Percentiles rank a stretch among this genome's conserved stretches.
phyloP scores from a whole-genome alignment of 1,284 basidiomycete species.

The Rhodotorula sp. region DNA sequence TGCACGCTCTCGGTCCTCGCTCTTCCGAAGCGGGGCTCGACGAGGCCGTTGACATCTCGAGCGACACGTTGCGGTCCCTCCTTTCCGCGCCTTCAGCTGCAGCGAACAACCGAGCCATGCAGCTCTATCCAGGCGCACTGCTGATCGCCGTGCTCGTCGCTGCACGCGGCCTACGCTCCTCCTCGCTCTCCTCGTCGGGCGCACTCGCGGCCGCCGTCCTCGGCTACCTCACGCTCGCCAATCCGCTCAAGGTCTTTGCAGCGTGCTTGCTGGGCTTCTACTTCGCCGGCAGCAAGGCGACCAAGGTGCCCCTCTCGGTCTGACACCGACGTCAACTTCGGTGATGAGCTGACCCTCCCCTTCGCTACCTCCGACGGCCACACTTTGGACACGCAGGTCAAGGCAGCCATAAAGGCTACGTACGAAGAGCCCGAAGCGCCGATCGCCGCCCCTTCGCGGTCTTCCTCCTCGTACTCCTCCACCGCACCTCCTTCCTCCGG shows the following conservation, averaged over 20 bases:
- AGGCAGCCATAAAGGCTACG: conserved; percentile 62
- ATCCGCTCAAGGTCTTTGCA: conserved; percentile 67
- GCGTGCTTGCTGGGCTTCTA: conserved; percentile 74
- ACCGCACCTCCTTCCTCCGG: conserved; percentile 38
- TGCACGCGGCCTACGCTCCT: conserved; percentile 55
- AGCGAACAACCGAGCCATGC: not conserved
- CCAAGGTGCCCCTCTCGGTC: conserved; percentile 54
- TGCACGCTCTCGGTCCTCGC: too few relatives aligned
- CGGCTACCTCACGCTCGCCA: conserved; percentile 65
- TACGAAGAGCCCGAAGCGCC: conserved; percentile 63
- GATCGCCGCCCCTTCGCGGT: too few relatives aligned
- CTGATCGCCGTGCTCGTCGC: conserved; percentile 2
- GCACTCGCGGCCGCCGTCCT: conserved; percentile 73
- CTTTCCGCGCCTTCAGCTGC: not conserved
- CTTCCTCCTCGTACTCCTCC: not conserved
- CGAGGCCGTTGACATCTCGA: conserved; percentile 7
- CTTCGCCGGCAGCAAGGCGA: conserved; percentile 23
- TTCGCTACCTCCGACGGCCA: not conserved
- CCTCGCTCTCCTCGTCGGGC: conserved; percentile 57
- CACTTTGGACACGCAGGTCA: conserved; percentile 49
- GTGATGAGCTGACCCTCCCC: not conserved
- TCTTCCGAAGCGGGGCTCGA: too few relatives aligned
- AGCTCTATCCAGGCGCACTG: not conserved
- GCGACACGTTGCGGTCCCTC: not conserved
- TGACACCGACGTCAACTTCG: too few relatives aligned